phyloP scores from a whole-genome alignment of 169 alveolate species.

The Miamiensis avidus region DNA sequence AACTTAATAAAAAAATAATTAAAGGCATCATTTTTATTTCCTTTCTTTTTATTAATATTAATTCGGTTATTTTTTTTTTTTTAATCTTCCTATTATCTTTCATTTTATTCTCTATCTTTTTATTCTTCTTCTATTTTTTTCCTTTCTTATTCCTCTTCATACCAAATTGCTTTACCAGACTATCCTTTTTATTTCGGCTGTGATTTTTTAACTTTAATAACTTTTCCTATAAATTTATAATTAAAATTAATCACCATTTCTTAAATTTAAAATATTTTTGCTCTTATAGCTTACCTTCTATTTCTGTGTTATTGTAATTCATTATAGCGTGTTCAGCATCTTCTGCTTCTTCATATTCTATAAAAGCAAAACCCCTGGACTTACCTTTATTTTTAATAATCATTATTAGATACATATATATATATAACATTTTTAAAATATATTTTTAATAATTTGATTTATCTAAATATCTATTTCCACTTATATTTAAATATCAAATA shows the following conservation, averaged over 20 bases:
- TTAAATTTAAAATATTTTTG: too few relatives aligned
- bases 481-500: too few relatives aligned
- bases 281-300: not conserved
- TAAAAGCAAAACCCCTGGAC: not conserved
- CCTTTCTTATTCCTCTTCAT: not conserved
- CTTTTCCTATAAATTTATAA: not conserved
- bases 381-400: not conserved
- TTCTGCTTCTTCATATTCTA: not conserved
- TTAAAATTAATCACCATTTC: too few relatives aligned
- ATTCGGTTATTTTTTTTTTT: not conserved
- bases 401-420: too few relatives aligned
- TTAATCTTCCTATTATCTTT: not conserved
- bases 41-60: too few relatives aligned
- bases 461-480: not conserved
- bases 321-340: not conserved
- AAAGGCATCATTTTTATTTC: not conserved
- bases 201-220: not conserved
- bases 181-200: too few relatives aligned
- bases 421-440: too few relatives aligned
- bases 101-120: not conserved
- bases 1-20: too few relatives aligned
- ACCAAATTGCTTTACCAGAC: not conserved
- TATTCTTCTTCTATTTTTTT: not conserved
- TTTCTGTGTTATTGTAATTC: constrained; percentile 8
- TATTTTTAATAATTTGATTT: too few relatives aligned